These are phyloP conservation scores for Euphrasia arctica DNA, from an alignment of 305 asterid genomes.

Conservation along the genomic window DNA sequence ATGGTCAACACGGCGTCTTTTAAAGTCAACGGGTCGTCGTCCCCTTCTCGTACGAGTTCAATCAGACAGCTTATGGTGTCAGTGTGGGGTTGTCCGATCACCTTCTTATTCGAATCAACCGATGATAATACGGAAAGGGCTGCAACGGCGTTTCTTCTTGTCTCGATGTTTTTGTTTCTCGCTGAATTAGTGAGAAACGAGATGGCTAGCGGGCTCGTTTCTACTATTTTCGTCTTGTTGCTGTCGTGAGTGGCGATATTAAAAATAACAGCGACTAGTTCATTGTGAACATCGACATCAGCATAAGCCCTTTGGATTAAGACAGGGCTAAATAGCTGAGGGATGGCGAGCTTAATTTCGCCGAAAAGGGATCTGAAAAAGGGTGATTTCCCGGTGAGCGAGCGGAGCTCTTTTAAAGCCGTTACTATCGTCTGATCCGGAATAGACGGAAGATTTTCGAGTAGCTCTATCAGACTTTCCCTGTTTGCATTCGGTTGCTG, in stretches of 20 bases:
- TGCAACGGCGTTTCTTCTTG: slow-evolving; percentile 50
- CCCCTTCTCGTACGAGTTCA: slow-evolving; percentile 40
- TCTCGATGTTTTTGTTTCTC: slow-evolving; percentile 29
- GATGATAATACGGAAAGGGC: slow-evolving; percentile 36
- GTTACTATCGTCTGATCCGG: slow-evolving; percentile 27
- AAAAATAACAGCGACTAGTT: slow-evolving; percentile 34
- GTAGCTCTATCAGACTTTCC: slow-evolving; percentile 28
- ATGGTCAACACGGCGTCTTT: slow-evolving; percentile 45
- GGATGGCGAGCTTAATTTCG: slow-evolving; percentile 28
- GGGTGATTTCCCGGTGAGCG: slow-evolving; percentile 33
- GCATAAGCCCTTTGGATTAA: slow-evolving; percentile 17
- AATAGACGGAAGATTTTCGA: slow-evolving; percentile 32
- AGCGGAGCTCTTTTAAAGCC: slow-evolving; percentile 45
- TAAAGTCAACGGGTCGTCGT: slow-evolving; percentile 29
- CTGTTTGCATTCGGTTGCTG: slow-evolving; percentile 13
- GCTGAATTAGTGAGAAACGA: slow-evolving; percentile 36
- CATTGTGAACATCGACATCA: slow-evolving; percentile 37
- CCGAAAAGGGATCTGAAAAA: slow-evolving; percentile 36
- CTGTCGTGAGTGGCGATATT: slow-evolving; percentile 40
- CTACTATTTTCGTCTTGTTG: slow-evolving; percentile 32
- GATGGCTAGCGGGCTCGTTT: slow-evolving; percentile 28
- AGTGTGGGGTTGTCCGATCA: slow-evolving; percentile 43
- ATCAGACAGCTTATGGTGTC: slow-evolving; percentile 44
- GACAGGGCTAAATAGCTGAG: slow-evolving; percentile 33
- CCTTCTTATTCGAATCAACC: slow-evolving; percentile 35